Base-by-base conservation (phyloP, 768 basidiomycete genomes). In the Pisolithus orientalis region DNA sequence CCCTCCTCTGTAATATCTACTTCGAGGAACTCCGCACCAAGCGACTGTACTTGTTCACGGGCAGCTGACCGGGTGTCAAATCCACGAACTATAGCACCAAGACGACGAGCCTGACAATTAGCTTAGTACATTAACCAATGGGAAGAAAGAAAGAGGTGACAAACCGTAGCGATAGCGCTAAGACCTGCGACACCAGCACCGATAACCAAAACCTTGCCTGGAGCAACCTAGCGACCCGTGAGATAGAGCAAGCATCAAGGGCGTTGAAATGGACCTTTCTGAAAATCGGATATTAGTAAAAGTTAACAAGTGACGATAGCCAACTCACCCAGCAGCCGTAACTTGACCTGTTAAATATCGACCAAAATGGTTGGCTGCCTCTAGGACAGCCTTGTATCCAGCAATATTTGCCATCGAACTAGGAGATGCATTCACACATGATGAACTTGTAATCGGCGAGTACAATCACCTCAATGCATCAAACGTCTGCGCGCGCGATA, bases 331-430 rank as follows among this genome's bases (percentile, higher is more conserved):
- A 66, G 90, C 90, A 53, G 91, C 91, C 6, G 91, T 94, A 50
- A 90, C 89, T 67, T 94, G 91, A 61, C 91, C 91, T 32, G 91
- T 91, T 58, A 94, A 74, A 71, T 90, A 93, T 59, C 91, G 76
- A 61, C 90, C 90, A 61, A 94, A 94, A 62, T 88, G 80, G 66
- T 90, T 92, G 25, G 90, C 88, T 29, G 91, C 91, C 67, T 94
- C 91, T 63, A 94, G 67, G 44, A 94, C 90, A 39, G 91, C 91
- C 66, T 94, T 91, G 68, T 94, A 94, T 11, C 91, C 91, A n/a
- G 90, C 80, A 39, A 91, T 93, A 63, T 93, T 94, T n/a, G 87
- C 84, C 91, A 94, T 94, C 25, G 90, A 92, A 61, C 91, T 91
- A 34, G 13, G 28, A 31, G 28, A 38, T 14, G 29, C 17, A 39